phyloP scores from a whole-genome alignment of 257 asterid species.

The Scutellaria minor region DNA sequence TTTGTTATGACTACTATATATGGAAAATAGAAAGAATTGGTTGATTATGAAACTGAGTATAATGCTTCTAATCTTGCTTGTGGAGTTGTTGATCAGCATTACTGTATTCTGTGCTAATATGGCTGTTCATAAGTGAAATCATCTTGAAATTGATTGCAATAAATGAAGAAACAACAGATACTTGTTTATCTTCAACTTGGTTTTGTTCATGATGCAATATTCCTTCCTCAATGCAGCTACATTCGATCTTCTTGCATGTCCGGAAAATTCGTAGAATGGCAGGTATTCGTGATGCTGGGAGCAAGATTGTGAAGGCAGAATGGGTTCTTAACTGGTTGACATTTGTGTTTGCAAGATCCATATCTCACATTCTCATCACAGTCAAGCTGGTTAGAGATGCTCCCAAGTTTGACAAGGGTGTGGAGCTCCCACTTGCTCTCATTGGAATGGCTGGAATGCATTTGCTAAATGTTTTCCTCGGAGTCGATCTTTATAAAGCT shows the following conservation, averaged over 20 bases:
- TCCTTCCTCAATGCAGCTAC: slow-evolving; percentile 55
- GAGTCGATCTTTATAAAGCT: slow-evolving; percentile 76
- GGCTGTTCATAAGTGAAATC: neutral
- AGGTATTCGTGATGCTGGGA: slow-evolving; percentile 63
- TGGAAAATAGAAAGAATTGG: neutral
- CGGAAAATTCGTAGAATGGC: slow-evolving; percentile 82
- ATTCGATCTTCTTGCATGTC: slow-evolving; percentile 68
- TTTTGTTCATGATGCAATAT: slow-evolving; percentile 19
- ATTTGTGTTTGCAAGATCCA: slow-evolving; percentile 61
- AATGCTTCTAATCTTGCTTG: neutral
- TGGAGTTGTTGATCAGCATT: slow-evolving; percentile 1
- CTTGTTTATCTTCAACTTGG: slow-evolving; percentile 6
- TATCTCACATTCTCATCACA: slow-evolving; percentile 73
- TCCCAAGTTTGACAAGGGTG: slow-evolving; percentile 69
- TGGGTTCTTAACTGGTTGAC: slow-evolving; percentile 80
- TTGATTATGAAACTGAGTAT: neutral
- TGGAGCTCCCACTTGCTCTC: slow-evolving; percentile 87
- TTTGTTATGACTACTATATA: neutral
- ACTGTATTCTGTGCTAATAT: neutral
- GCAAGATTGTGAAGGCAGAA: slow-evolving; percentile 69
- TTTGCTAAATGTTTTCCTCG: slow-evolving; percentile 66
- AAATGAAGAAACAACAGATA: neutral
- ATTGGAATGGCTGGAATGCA: slow-evolving; percentile 94
- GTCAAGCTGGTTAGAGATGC: slow-evolving; percentile 75
- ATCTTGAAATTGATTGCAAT: neutral